Percentiles rank a stretch among this genome's conserved stretches.
These are phyloP conservation scores for Aspergillus jensenii DNA, from an alignment of 2,329 filamentous ascomycete species.

Conservation along the genomic window DNA sequence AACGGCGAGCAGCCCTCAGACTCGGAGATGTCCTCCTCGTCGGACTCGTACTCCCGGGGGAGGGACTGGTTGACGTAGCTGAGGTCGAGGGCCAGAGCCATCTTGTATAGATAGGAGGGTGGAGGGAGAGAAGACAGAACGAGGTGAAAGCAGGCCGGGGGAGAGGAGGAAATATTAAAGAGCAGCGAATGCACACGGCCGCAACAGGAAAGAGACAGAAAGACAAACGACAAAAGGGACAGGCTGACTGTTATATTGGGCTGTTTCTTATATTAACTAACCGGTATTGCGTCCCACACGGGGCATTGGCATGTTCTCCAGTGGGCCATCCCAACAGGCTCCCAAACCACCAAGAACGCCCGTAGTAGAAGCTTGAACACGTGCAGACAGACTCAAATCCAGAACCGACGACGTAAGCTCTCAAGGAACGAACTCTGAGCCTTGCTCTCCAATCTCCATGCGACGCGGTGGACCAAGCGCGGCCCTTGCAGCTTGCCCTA, in stretches of 20 bases:
- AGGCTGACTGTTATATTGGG: background rate
- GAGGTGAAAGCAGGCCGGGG: background rate
- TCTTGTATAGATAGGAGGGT: constrained; percentile 27
- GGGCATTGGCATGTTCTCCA: background rate
- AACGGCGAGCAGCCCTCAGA: constrained; percentile 36
- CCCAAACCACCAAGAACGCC: background rate
- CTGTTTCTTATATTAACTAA: background rate
- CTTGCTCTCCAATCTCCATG: too few relatives aligned
- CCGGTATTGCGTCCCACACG: constrained; percentile 11
- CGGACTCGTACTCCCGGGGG: constrained; percentile 38
- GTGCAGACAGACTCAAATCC: background rate
- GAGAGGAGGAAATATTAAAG: background rate
- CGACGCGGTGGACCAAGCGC: too few relatives aligned
- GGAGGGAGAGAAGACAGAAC: background rate
- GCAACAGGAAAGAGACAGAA: background rate
- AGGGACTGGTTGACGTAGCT: constrained; percentile 32
- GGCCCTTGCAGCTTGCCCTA: background rate
- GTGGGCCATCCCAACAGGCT: background rate
- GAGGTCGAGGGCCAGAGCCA: constrained; percentile 26
- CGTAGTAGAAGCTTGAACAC: background rate
- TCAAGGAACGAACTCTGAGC: too few relatives aligned
- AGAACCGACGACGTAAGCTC: too few relatives aligned
- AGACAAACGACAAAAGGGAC: too few relatives aligned
- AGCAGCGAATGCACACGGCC: background rate
- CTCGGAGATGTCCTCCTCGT: constrained; percentile 40